Conservation (phyloP, 768 basidiomycete species). For the Cantharellus anzutake region DNA sequence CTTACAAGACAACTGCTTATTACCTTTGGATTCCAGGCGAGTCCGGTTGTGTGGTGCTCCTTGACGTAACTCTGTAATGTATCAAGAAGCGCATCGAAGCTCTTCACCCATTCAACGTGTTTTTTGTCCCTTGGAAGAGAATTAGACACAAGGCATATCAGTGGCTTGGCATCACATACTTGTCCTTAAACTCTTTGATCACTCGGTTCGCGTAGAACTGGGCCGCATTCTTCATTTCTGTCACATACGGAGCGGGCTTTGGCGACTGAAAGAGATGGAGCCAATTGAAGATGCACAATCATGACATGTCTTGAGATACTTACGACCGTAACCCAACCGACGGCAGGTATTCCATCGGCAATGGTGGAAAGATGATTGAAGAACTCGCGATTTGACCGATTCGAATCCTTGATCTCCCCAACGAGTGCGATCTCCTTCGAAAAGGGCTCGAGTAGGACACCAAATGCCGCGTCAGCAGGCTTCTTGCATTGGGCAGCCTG, state of each 20-base stretch:
- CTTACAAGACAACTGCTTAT: constrained; percentile 5
- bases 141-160: neutral
- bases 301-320: constrained; percentile 15
- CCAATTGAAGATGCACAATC: neutral
- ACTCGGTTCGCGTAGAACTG: constrained; percentile 80
- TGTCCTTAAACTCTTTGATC: constrained; percentile 83
- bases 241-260: constrained; percentile 65
- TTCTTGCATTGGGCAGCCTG: constrained; percentile 58
- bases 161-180: constrained; percentile 25
- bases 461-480: constrained; percentile 39
- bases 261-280: constrained; percentile 26
- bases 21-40: constrained; percentile 78
- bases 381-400: constrained; percentile 60
- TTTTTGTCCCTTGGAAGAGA: constrained; percentile 46
- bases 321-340: constrained; percentile 80
- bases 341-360: constrained; percentile 60
- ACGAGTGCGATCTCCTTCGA: constrained; percentile 56
- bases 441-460: constrained; percentile 43
- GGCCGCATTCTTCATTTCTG: constrained; percentile 67
- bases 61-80: constrained; percentile 65
- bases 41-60: constrained; percentile 70
- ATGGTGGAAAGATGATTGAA: constrained; percentile 60
- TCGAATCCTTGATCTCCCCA: constrained; percentile 63
- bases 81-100: constrained; percentile 51
- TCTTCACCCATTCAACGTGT: constrained; percentile 76